Base-by-base conservation (phyloP, 2,329 filamentous ascomycete species). In the Claviceps spartinae region DNA sequence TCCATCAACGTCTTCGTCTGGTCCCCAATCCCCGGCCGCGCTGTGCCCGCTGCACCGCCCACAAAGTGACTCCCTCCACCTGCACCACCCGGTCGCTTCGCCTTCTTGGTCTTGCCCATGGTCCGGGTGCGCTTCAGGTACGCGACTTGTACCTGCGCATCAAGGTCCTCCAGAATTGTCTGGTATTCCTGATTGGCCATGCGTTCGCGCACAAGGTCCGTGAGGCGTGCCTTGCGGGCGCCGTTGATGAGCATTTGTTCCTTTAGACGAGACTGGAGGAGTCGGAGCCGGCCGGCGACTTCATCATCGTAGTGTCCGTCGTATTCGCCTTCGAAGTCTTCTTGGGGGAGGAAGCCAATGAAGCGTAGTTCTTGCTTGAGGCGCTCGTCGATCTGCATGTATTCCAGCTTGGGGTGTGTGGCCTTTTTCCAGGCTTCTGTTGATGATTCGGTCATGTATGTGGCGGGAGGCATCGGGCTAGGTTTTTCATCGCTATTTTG, bases 121-220 rank as follows among this genome's bases (percentile, higher is more conserved):
- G 88, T 95, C 47, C 93, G 83, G 30, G 91, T 97, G 24, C 93
- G 86, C 72, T 98, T 98, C 45, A 95, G 82, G 63, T 97, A 98
- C 3, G 93, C 91, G 49, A 88, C 85, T 63, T 97, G 90, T 43
- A 97, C 89, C 65, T 97, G 93, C 43, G 83, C 82, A 72, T 98
- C 93, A 22, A 98, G 82, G 65, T 98, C 93, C 65, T 98, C 93
- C 49, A 94, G 84, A 60, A 98, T 98, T 52, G 89, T 96, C 66
- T 85, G 86, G 72, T 95, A 98, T 66, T 98, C 93, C 64, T 98
- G 93, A 69, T 93, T 84, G 0, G 93, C 93, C 81, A 98, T 91
- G 58, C 88, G 83, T 65, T 95, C 90, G 60, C 89, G 86, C 7
- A 93, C 88, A 30, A 96, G 77, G 40, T 96, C 90, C 1, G 88